Evolutionary conservation across 2,329 filamentous ascomycete species (phyloP), one percentile per base, ranked within the genome.

Genomic region (Dactylellina cionopaga): DNA sequence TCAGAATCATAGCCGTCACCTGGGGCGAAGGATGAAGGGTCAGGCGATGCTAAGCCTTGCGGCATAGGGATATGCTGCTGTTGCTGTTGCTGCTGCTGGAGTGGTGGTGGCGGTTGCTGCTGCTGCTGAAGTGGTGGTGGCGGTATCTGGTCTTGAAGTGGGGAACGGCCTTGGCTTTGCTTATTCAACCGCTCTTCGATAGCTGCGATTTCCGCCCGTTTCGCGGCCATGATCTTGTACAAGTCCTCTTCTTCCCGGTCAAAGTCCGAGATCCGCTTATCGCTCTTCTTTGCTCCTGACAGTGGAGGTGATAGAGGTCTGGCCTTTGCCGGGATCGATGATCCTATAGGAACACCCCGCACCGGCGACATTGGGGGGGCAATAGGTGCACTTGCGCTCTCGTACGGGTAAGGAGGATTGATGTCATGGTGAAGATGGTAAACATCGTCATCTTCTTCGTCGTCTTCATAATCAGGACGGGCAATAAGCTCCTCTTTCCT

Each of bases 241-340:
- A 73, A 54, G 13, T 73, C 69, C 31, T 73, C 69, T 19, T 73
- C 69, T 51, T 73, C 69, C 10, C 59, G 62, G 19, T 73, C 69
- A 29, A 73, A 66, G 17, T 73, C 69, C 9, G 69, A 73, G n/a
- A 65, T 66, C 22, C 62, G 52, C 24, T 66, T 73, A 22, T 65
- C 60, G 27, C 39, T 55, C 17, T 54, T 33, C 29, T 65, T 73
- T 10, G 27, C 13, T 4, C 60, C 51, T 13, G 68, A 47, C 6
- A 60, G 46, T 13, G 69, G 62, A 41, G 69, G 69, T 1, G 69
- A 62, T 19, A 65, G 25, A 4, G 66, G 58, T n/a, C 66, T 33
- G 4, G 49, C 33, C 39, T 71, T 71, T 2, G 66, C 49, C 46
- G 66, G 66, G 19, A 71, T 59, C 7, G 66, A 63, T 19, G 66